phyloP scores from a whole-genome alignment of 1,139 yeast species.

The Geotrichum aggregatum region DNA sequence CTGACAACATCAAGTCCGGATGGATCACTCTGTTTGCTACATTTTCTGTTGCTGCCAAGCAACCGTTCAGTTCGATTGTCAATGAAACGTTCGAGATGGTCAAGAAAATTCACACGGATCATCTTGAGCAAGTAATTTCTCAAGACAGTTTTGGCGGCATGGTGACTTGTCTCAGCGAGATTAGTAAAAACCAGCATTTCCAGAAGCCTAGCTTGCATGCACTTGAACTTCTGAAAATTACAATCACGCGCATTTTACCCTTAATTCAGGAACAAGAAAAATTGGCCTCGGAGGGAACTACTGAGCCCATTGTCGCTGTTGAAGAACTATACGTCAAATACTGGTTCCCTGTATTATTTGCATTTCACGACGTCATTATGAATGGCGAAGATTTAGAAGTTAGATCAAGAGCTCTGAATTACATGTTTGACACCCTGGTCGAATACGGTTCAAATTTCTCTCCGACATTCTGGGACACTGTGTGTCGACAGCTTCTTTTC shows the following conservation, averaged over 20 bases:
- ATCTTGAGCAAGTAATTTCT: conserved; percentile 57
- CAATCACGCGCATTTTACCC: conserved; percentile 31
- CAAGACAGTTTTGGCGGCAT: conserved; percentile 75
- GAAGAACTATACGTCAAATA: conserved; percentile 46
- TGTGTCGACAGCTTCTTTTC: conserved; percentile 74
- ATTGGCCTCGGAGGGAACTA: not conserved
- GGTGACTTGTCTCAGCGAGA: conserved; percentile 71
- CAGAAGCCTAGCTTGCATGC: conserved; percentile 80
- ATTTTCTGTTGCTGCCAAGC: conserved; percentile 60
- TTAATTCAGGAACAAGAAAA: conserved; percentile 18
- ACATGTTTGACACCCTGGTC: conserved; percentile 74
- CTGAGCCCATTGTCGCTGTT: conserved; percentile 23
- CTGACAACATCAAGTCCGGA: conserved; percentile 77
- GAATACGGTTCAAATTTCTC: conserved; percentile 76
- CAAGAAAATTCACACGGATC: conserved; percentile 57
- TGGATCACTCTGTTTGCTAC: conserved; percentile 89
- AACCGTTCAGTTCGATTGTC: conserved; percentile 49
- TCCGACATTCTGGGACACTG: conserved; percentile 72
- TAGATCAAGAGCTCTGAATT: conserved; percentile 79
- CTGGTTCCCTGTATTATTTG: conserved; percentile 78
- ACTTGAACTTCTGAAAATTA: conserved; percentile 64
- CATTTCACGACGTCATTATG: conserved; percentile 87
- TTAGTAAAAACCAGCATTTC: conserved; percentile 78
- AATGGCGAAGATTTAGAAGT: conserved; percentile 92
- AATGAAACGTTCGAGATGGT: conserved; percentile 61